Evolutionary conservation across 2,329 filamentous ascomycete genomes (phyloP).

Genomic region (Penicillium verrucosum): DNA sequence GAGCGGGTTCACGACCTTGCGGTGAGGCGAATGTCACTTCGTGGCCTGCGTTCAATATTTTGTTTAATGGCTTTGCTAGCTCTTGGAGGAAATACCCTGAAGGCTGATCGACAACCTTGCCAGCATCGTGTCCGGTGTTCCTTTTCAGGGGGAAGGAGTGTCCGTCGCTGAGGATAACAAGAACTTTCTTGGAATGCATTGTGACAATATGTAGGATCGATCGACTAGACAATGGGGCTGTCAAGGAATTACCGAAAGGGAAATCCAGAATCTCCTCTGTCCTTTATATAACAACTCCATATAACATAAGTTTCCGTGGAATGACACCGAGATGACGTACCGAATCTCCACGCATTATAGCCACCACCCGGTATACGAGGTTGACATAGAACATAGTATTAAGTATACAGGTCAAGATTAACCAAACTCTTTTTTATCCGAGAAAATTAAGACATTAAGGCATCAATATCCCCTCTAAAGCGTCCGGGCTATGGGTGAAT

Average conservation of each 20-base stretch:
- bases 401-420: too few relatives aligned
- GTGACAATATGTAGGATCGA: neutral
- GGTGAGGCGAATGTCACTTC: conserved; percentile 49
- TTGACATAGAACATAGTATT: neutral
- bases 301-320: neutral
- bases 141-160: conserved; percentile 39
- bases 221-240: too few relatives aligned
- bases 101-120: conserved; percentile 28
- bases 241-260: neutral
- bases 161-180: conserved; percentile 47
- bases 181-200: conserved; percentile 39
- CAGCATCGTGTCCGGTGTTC: conserved; percentile 19
- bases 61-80: conserved; percentile 38
- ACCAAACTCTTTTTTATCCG: too few relatives aligned
- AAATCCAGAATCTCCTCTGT: too few relatives aligned
- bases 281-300: neutral
- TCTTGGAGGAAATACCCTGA: conserved; percentile 42
- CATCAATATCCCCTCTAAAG: too few relatives aligned
- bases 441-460: too few relatives aligned
- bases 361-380: neutral
- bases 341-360: neutral
- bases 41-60: conserved; percentile 38
- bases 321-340: neutral
- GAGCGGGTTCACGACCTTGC: conserved; percentile 40
- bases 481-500: too few relatives aligned